Evolutionary conservation across 1,139 yeast genomes (phyloP).

Genomic region (Williopsis jadinii): DNA sequence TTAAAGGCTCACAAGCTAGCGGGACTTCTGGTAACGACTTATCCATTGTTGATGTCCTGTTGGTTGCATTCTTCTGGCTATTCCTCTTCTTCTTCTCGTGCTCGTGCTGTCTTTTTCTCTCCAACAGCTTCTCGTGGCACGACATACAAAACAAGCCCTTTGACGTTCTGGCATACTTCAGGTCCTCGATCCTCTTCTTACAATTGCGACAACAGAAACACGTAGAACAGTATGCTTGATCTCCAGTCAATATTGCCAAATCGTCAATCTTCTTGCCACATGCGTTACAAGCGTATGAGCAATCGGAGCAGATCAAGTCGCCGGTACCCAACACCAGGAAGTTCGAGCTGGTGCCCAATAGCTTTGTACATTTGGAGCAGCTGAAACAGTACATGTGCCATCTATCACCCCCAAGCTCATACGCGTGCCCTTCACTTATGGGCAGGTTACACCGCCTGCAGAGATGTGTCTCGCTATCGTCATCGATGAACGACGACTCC

Average conservation of each 20-base stretch:
- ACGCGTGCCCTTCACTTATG: slow-evolving; percentile 72
- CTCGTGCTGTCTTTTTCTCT: slow-evolving; percentile 27
- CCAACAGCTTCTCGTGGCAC: slow-evolving; percentile 83
- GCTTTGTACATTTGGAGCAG: slow-evolving; percentile 75
- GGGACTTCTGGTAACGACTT: slow-evolving; percentile 27
- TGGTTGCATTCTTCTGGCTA: slow-evolving; percentile 1
- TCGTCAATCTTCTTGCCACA: slow-evolving; percentile 91
- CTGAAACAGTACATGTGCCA: slow-evolving; percentile 95
- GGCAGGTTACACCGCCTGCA: slow-evolving; percentile 26
- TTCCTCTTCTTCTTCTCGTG: slow-evolving; percentile 13
- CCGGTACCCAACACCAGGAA: slow-evolving; percentile 92
- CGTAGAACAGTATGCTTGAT: slow-evolving; percentile 86
- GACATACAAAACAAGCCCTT: slow-evolving; percentile 91
- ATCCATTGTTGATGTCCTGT: slow-evolving; percentile 9
- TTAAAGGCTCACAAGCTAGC: not conserved
- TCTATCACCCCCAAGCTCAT: slow-evolving; percentile 80
- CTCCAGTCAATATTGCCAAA: slow-evolving; percentile 88
- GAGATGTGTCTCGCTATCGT: slow-evolving; percentile 15
- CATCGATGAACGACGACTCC: slow-evolving; percentile 4
- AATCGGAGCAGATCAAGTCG: slow-evolving; percentile 79
- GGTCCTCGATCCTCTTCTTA: slow-evolving; percentile 79
- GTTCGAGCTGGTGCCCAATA: slow-evolving; percentile 81
- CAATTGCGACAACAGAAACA: slow-evolving; percentile 93
- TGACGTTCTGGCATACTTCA: slow-evolving; percentile 88
- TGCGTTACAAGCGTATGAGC: slow-evolving; percentile 83